Evolutionary conservation across 176 grass and related monocot genomes (phyloP).

Genomic region (Oryza longistaminata): DNA sequence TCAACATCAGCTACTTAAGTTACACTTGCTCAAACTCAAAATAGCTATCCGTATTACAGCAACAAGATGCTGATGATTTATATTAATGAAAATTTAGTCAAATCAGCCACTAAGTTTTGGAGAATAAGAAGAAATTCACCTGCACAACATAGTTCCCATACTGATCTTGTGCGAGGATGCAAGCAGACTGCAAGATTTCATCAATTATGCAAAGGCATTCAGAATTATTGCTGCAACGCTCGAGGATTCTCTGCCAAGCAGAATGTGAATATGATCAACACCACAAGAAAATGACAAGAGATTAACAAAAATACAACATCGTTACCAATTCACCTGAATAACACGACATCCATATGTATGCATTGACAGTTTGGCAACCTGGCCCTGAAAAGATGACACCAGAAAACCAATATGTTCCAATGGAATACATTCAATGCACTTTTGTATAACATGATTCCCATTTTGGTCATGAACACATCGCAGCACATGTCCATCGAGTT

Average conservation of each 20-base stretch:
- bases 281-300: background rate
- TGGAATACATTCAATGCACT: constrained; percentile 92
- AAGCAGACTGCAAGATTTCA: constrained; percentile 85
- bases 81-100: background rate
- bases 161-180: constrained; percentile 85
- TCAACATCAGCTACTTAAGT: background rate
- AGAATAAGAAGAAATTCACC: constrained; percentile 44
- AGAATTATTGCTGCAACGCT: constrained; percentile 63
- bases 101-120: background rate
- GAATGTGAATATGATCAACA: constrained; percentile 14
- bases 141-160: constrained; percentile 98
- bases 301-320: background rate
- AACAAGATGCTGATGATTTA: background rate
- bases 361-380: constrained; percentile 77
- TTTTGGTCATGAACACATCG: constrained; percentile 90
- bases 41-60: background rate
- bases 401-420: constrained; percentile 79
- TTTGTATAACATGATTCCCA: constrained; percentile 97
- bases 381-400: constrained; percentile 76
- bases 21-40: background rate
- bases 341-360: constrained; percentile 96
- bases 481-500: constrained; percentile 90
- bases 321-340: constrained; percentile 71
- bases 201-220: constrained; percentile 78
- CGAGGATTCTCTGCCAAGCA: constrained; percentile 71